Base-by-base conservation (phyloP, 768 basidiomycete species). In the Candolleomyces aberdarensis region DNA sequence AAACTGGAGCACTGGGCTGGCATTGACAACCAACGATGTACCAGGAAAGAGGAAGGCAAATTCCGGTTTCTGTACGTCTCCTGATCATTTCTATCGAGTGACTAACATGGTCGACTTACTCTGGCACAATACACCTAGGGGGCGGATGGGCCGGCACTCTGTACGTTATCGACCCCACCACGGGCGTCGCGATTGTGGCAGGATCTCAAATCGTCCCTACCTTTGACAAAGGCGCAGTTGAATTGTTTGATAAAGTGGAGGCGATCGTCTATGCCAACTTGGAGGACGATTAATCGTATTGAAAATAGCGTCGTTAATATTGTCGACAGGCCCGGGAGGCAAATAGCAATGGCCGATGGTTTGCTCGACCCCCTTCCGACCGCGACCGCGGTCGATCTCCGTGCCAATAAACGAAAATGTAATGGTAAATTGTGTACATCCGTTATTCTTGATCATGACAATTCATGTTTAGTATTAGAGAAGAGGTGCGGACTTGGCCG, bases 111-210 rank as follows among this genome's bases (percentile, higher is more conserved):
- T 26, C 26, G 26, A 26, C 26, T 26, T 26, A 26, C 1, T 26
- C 26, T 26, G 26, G 26, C 26, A 26, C 26, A 26, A 26, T 3
- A 50, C 20, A 56, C 40, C 11, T 50, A 76, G 74, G 74, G 75
- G 69, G 58, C 39, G 76, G 76, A 6, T 77, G 70, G 70, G 75
- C 75, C 13, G 68, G 69, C 19, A 73, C 72, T 1, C 68, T 66
- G 26, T 67, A 69, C 51, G 65, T 71, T 22, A 65, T 77, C 36
- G 76, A 77, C 59, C 72, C 73, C 5, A 66, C 58, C 6, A 72
- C 71, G 8, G 75, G 76, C 19, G 63, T 77, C 20, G 73, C 74
- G 2, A 63, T 63, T 8, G 72, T 76, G 1, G 69, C 71, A 62
- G 75, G 73, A 14, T 72, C 71, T 1, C 76, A 77, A 54, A 56